Evolutionary conservation across 2,329 filamentous ascomycete genomes (phyloP).

Genomic region (Berkeleyomyces basicola): DNA sequence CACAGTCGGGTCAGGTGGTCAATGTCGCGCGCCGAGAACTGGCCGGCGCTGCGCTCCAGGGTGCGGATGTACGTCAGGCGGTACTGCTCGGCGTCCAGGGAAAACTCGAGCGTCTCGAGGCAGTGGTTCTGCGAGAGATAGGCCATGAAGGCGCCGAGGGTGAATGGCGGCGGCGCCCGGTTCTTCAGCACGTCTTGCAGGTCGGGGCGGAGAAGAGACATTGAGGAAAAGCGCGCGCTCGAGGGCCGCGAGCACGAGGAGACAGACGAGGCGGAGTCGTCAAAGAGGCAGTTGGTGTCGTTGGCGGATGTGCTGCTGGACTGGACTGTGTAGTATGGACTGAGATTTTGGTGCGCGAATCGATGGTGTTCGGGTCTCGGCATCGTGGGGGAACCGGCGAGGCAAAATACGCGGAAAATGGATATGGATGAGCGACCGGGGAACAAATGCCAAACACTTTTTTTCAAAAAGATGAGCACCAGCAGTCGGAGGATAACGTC

Average conservation of each 20-base stretch:
- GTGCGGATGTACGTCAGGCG: conserved; percentile 38
- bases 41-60: conserved; percentile 15
- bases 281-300: conserved; percentile 2
- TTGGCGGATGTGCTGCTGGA: conserved; percentile 5
- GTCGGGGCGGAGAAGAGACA: conserved; percentile 28
- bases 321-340: not conserved
- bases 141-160: conserved; percentile 82
- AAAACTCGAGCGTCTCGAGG: conserved; percentile 90
- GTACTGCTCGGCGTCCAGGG: conserved; percentile 82
- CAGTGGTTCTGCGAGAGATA: conserved; percentile 96
- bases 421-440: too few relatives aligned
- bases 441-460: not conserved
- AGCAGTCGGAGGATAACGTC: not conserved
- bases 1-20: conserved; percentile 67
- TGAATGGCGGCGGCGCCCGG: conserved; percentile 73
- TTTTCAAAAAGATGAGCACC: not conserved
- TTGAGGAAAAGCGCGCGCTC: conserved; percentile 30
- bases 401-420: too few relatives aligned
- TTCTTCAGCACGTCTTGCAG: conserved; percentile 78
- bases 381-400: not conserved
- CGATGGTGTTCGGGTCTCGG: not conserved
- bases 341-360: not conserved
- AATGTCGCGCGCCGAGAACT: conserved; percentile 27
- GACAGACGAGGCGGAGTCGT: conserved; percentile 6
- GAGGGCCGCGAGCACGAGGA: conserved; percentile 29